Base-by-base conservation (phyloP, 2,329 filamentous ascomycete species). In the Dendrostoma leiphaemia region DNA sequence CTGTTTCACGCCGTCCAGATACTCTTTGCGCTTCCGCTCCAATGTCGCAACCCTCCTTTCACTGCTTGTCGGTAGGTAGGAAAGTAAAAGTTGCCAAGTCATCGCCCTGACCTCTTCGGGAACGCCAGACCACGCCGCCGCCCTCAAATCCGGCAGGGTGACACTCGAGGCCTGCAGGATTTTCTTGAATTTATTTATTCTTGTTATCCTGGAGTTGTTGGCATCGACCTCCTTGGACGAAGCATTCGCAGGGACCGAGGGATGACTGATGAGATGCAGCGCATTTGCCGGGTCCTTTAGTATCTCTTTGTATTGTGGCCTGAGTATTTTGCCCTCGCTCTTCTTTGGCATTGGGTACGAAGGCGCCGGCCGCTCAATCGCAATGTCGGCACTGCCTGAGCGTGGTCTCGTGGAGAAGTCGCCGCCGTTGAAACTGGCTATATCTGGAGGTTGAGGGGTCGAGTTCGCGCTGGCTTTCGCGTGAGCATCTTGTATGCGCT, bases 111-210 rank as follows among this genome's bases (percentile, higher is more conserved):
- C 91, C 74, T 99, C 95, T 63, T 91, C 88, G 0, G 94, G 95
- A 32, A 97, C 83, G 12, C 94, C 94, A 49, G 92, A 94, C 94
- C 95, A 99, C 28, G 94, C 91, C 29, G 91, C 79, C 54, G 91
- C 81, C 59, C 94, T 84, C 23, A 99, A 79, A 50, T 97, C 93
- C 17, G 88, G 77, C 2, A 97, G 74, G 2, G 91, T 87, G 63
- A 99, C 94, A 1, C 90, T 91, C 37, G 90, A 96, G 21, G 93
- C 85, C 73, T 99, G 94, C 6, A 99, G 78, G 49, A 99, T 90
- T 64, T 88, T 89, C 72, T 99, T 99, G 75, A 99, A 99, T 68
- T 97, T 97, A 74, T 99, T 97, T 69, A 99, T 99, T 59, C 94
- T 86, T 6, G 90, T 89, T 63, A 96, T 94, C 57, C 91, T 85